Percentiles rank a stretch among this genome's conserved stretches.
Conservation (phyloP, 805 yeast genomes). For the Candida takata region DNA sequence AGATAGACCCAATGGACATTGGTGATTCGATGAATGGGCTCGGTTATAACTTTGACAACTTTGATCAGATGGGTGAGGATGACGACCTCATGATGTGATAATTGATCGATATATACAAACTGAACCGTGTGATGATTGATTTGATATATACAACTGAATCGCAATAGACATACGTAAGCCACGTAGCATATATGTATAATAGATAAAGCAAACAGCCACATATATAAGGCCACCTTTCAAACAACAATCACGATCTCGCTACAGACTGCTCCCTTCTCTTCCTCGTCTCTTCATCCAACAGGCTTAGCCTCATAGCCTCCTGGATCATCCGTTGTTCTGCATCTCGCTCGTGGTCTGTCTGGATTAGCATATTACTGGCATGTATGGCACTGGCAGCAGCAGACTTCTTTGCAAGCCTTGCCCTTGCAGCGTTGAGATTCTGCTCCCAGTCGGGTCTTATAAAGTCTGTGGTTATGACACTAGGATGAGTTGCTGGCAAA, state of each 20-base stretch:
- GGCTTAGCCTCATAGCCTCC: slow-evolving; percentile 71
- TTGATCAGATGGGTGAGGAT: slow-evolving; percentile 13
- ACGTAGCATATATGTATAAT: no score
- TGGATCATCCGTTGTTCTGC: slow-evolving; percentile 75
- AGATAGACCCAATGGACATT: slow-evolving; percentile 6
- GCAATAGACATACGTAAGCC: no score
- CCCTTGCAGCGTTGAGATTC: slow-evolving; percentile 63
- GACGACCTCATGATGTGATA: slow-evolving; percentile 13
- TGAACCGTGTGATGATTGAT: no score
- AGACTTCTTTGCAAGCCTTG: slow-evolving; percentile 73
- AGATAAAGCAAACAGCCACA: no score
- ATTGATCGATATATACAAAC: no score
- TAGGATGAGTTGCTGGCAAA: slow-evolving; percentile 57
- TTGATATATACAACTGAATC: no score
- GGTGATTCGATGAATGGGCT: slow-evolving; percentile 8
- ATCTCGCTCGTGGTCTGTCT: slow-evolving; percentile 28
- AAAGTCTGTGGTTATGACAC: slow-evolving; percentile 70
- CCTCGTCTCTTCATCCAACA: slow-evolving; percentile 62
- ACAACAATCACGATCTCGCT: no score
- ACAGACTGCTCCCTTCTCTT: slow-evolving; percentile 23
- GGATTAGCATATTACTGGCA: slow-evolving; percentile 68
- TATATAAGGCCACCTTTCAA: no score
- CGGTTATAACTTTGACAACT: slow-evolving; percentile 14
- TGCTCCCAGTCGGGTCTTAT: slow-evolving; percentile 93
- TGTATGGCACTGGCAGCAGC: slow-evolving; percentile 95